phyloP scores from a whole-genome alignment of 768 basidiomycete species.

The Serendipita indica region DNA sequence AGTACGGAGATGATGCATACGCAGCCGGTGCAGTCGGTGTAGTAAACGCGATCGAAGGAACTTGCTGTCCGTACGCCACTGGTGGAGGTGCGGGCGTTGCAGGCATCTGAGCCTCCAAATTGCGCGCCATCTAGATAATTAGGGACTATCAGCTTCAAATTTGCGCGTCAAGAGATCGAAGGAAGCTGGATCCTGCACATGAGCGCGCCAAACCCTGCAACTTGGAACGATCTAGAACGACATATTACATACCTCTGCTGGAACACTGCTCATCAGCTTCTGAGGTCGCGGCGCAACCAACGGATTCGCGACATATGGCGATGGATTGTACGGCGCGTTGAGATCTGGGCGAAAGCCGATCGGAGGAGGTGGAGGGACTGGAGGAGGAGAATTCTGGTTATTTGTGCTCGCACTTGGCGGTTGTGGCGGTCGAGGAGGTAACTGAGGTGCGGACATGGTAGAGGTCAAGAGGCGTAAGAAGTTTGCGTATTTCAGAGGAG shows the following conservation, averaged over 20 bases:
- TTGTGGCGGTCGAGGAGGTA: not conserved
- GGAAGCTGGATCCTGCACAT: no score
- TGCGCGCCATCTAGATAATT: constrained; percentile 43
- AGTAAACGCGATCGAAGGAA: not conserved
- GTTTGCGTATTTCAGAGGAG: no score
- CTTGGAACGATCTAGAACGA: not conserved
- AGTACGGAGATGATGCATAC: constrained; percentile 5
- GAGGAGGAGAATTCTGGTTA: constrained; percentile 22
- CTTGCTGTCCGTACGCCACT: not conserved
- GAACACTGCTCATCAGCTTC: constrained; percentile 42
- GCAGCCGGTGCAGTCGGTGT: not conserved
- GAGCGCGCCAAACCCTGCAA: no score
- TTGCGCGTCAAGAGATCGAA: no score
- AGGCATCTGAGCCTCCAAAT: constrained; percentile 34
- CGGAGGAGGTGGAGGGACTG: constrained; percentile 37
- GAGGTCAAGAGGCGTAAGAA: no score
- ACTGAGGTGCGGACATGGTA: constrained; percentile 6
- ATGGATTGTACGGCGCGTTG: constrained; percentile 23
- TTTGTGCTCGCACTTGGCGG: not conserved
- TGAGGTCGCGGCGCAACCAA: constrained; percentile 54
- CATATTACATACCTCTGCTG: constrained; percentile 41
- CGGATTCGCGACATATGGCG: constrained; percentile 39
- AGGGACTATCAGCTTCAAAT: no score
- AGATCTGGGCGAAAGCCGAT: constrained; percentile 22
- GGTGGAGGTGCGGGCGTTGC: constrained; percentile 10